Evolutionary conservation across 2,329 filamentous ascomycete genomes (phyloP).

Genomic region (Diplodia sapinea): DNA sequence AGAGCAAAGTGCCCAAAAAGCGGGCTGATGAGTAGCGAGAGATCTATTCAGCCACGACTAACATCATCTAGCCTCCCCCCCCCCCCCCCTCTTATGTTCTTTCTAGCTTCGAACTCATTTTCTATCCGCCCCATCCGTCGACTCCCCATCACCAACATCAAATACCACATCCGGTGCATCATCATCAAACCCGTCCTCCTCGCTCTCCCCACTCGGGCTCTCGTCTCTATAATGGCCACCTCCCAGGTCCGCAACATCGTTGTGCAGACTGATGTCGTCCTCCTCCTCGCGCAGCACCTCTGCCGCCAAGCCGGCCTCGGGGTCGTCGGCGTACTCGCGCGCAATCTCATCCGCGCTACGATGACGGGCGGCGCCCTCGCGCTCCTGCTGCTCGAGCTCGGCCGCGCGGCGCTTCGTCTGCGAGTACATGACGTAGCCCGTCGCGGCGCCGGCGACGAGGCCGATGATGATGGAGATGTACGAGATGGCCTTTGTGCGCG

Average conservation of each 20-base stretch:
- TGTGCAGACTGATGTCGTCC: slow-evolving; percentile 57
- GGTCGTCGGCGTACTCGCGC: slow-evolving; percentile 53
- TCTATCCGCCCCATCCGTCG: slow-evolving; percentile 36
- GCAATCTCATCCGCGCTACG: slow-evolving; percentile 45
- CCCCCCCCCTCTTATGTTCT: no score
- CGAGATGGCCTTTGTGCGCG: slow-evolving; percentile 78
- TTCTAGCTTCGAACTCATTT: background rate
- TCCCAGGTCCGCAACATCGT: slow-evolving; percentile 31
- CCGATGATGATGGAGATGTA: slow-evolving; percentile 80
- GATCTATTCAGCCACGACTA: background rate
- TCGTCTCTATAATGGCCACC: slow-evolving; percentile 48
- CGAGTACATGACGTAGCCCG: slow-evolving; percentile 85
- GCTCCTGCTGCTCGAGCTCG: slow-evolving; percentile 55
- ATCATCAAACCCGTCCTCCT: slow-evolving; percentile 47
- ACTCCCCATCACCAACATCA: slow-evolving; percentile 50
- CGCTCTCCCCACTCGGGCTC: slow-evolving; percentile 38
- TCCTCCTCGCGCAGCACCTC: slow-evolving; percentile 55
- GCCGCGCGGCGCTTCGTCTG: slow-evolving; percentile 58
- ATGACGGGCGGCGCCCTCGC: slow-evolving; percentile 43
- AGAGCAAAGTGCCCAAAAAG: background rate
- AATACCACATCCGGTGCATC: slow-evolving; percentile 53
- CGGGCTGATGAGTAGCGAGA: background rate
- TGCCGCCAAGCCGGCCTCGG: slow-evolving; percentile 50
- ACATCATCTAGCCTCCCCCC: background rate
- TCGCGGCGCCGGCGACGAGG: slow-evolving; percentile 71